phyloP scores from a whole-genome alignment of 2,329 filamentous ascomycete species.

The Calonectria multiphialidica region DNA sequence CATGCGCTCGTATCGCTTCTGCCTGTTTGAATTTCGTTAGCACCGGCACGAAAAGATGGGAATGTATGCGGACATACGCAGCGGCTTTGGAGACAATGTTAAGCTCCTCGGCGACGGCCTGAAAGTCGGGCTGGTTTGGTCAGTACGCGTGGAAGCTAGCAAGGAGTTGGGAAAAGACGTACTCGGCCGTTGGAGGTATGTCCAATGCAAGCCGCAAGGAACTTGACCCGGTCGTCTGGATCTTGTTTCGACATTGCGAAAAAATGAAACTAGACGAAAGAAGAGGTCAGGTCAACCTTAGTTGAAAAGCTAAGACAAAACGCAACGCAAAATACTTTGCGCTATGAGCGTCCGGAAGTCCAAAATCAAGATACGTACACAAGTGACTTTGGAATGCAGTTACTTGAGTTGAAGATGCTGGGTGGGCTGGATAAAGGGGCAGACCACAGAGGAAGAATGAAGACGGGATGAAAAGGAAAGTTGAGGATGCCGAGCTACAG shows the following conservation, averaged over 20 bases:
- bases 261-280: conserved; percentile 21
- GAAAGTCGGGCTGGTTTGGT: conserved; percentile 70
- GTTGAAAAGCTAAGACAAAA: neutral
- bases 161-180: conserved; percentile 30
- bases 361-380: neutral
- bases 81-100: conserved; percentile 74
- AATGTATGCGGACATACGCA: conserved; percentile 67
- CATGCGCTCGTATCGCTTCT: conserved; percentile 77
- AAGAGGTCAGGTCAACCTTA: neutral
- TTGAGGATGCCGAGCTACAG: neutral
- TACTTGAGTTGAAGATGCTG: neutral
- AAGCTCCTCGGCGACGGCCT: conserved; percentile 73
- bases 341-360: no score
- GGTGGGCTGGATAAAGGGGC: neutral
- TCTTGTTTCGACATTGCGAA: conserved; percentile 63
- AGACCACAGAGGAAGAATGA: neutral
- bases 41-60: neutral
- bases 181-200: conserved; percentile 72
- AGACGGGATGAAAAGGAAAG: neutral
- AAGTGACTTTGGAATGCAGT: no score
- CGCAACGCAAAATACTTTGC: neutral
- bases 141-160: neutral
- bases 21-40: conserved; percentile 54
- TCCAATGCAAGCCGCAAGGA: conserved; percentile 75
- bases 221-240: conserved; percentile 70